Base-by-base conservation (phyloP, 2,329 filamentous ascomycete species). In the Neofusicoccum umdonicola region DNA sequence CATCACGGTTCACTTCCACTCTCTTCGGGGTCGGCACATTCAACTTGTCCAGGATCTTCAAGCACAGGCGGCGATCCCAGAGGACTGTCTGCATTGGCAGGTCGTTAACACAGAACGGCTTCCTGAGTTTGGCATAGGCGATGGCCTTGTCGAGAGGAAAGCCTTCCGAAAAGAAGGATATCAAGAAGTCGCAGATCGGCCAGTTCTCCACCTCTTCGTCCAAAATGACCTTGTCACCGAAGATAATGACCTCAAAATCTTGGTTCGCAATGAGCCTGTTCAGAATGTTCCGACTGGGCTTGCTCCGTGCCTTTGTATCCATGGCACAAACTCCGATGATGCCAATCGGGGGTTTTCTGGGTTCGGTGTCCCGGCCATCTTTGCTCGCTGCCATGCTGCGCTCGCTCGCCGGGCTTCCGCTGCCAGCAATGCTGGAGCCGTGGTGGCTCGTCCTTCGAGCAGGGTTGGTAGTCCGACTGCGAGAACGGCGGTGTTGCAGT, bases 131-230 rank as follows among this genome's bases (percentile, higher is more conserved):
- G 67, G 93, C 92, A 77, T 99, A 99, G 39, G 93, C 92, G 71
- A 99, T 96, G 4, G 96, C 95, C 76, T 99, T 99, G 69, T 98
- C 93, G 52, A 99, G 81, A 0, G 95, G 95, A 70, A 99, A 99
- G 0, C 95, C 95, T 76, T 97, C 94, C 0, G 94, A 98, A 78
- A 98, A 99, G 80, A 99, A 99, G 3, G 93, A 97, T 72, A 99
- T 97, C 64, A 99, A 81, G 72, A 96, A 99, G 79, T 99, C 95
- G 77, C 92, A 96, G 63, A 96, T 88, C 17, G 93, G 93, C 93
- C 93, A 97, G 75, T 97, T 96, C 78, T 96, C 93, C 64, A 97
- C 90, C 67, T 91, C 91, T 85, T 99, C 95, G 73, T 99, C 95
- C 41, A 99, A 83, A 70, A 99, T 99, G 48, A 97, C 94, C 79